A percentile compares a stretch with the other conserved stretches of the same genome.
These are phyloP conservation scores for Daldinia concentrica DNA, from an alignment of 495 filamentous ascomycete species.

Conservation along the genomic window DNA sequence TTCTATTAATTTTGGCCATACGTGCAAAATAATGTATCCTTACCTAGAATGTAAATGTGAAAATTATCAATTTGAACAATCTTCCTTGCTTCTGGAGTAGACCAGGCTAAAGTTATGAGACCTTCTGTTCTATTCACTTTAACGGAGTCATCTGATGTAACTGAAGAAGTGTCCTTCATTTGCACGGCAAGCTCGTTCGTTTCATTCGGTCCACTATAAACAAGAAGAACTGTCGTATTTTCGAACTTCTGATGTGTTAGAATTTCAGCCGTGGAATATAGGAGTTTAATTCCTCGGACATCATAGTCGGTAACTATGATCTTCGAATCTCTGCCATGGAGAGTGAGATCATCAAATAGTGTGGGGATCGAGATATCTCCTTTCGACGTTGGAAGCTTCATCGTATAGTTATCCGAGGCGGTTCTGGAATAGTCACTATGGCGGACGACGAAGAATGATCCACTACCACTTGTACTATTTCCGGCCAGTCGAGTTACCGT, in stretches of 20 bases:
- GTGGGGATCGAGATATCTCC: constrained; percentile 71
- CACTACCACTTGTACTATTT: constrained; percentile 51
- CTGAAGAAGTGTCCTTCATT: constrained; percentile 57
- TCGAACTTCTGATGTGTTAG: constrained; percentile 64
- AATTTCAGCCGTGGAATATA: constrained; percentile 81
- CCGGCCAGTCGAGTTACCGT: constrained; percentile 67
- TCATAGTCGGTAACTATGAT: constrained; percentile 76
- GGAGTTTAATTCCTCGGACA: constrained; percentile 67
- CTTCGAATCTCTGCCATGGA: constrained; percentile 79
- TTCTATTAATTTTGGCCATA: neutral
- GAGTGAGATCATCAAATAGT: constrained; percentile 67
- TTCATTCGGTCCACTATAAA: constrained; percentile 75
- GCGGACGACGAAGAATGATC: constrained; percentile 71
- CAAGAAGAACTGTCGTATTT: constrained; percentile 63
- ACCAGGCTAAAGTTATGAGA: constrained; percentile 47
- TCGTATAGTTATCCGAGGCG: constrained; percentile 66
- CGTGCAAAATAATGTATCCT: neutral
- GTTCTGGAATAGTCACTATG: constrained; percentile 68
- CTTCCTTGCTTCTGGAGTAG: constrained; percentile 25
- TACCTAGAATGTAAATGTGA: constrained; percentile 62
- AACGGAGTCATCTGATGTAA: constrained; percentile 52
- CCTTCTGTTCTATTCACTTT: constrained; percentile 49
- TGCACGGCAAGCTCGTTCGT: constrained; percentile 72
- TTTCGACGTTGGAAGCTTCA: constrained; percentile 67
- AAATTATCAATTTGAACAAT: constrained; percentile 63